Percentiles rank a stretch among this genome's conserved stretches.
Evolutionary conservation across 2,329 filamentous ascomycete species (phyloP).

Genomic region (Coniochaeta pulveracea): DNA sequence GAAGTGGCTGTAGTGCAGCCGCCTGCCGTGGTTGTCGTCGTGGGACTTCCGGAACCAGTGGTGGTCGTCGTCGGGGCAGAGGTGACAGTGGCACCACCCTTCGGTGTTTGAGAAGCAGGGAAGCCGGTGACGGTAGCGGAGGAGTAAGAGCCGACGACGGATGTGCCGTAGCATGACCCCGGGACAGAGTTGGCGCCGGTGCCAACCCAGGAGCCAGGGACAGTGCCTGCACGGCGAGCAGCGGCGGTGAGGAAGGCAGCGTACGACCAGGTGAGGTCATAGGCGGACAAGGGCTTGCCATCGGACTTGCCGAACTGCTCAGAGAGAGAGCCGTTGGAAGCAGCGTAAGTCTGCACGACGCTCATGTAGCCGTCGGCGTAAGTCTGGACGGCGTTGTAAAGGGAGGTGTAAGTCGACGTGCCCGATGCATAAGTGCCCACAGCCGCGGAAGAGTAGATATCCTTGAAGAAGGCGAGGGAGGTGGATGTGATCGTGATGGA

Average conservation of each 20-base stretch:
- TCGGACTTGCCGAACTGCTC: slow-evolving; percentile 52
- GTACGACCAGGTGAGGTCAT: slow-evolving; percentile 64
- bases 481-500: slow-evolving; percentile 52
- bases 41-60: slow-evolving; percentile 6
- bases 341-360: slow-evolving; percentile 51
- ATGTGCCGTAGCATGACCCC: slow-evolving; percentile 31
- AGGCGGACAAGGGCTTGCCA: slow-evolving; percentile 47
- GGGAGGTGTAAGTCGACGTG: slow-evolving; percentile 35
- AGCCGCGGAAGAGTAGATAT: slow-evolving; percentile 44
- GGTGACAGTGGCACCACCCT: slow-evolving; percentile 16
- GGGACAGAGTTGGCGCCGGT: slow-evolving; percentile 34
- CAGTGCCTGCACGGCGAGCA: slow-evolving; percentile 39
- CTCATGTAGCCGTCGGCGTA: slow-evolving; percentile 52
- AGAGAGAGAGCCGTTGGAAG: slow-evolving; percentile 48
- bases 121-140: slow-evolving; percentile 34
- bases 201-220: slow-evolving; percentile 47
- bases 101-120: slow-evolving; percentile 35
- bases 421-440: slow-evolving; percentile 48
- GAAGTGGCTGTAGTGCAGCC: slow-evolving; percentile 27
- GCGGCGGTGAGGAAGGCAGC: slow-evolving; percentile 56
- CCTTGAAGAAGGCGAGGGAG: slow-evolving; percentile 62
- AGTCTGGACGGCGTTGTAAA: slow-evolving; percentile 43
- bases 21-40: slow-evolving; percentile 15
- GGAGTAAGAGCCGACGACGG: slow-evolving; percentile 38
- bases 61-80: slow-evolving; percentile 7